Evolutionary conservation across 163 green algal species (phyloP), one percentile per base, ranked within the genome.

Genomic region (Botryococcus braunii): DNA sequence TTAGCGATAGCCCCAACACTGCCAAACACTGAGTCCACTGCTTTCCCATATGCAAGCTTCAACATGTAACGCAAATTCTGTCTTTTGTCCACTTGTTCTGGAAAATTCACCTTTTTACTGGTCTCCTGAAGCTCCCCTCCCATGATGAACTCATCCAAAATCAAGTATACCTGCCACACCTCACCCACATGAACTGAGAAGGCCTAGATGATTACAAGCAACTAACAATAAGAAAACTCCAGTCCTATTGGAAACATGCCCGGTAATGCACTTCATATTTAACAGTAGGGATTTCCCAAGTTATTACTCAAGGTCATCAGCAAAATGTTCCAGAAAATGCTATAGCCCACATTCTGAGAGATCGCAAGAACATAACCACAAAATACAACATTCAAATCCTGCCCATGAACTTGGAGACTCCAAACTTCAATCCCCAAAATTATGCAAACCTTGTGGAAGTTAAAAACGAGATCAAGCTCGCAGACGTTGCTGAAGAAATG

Each of bases 401-500:
- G n/a, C n/a, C n/a, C n/a, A n/a, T n/a, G n/a, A n/a, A n/a, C n/a
- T n/a, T n/a, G n/a, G n/a, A n/a, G n/a, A n/a, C n/a, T n/a, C n/a
- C n/a, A n/a, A n/a, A n/a, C n/a, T n/a, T n/a, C n/a, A n/a, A n/a
- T n/a, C n/a, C n/a, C 23, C 32, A 43, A 3, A 41, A 13, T 29
- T 0, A 35, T 13, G 29, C 5, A 5, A 41, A 68, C 75, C 83
- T 98, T 98, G 79, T 99, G 94, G 72, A 99, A 99, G 77, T 99
- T 97, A 85, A 98, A 99, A 48, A 99, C 96, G 21, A 99, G 84
- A 79, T 99, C 94, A 57, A 99, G 85, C 84, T 99, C 94, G 70
- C 93, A 96, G 60, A 98, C 94, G 73, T 99, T 99, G 66, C 91
- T 89, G 82, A 99, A 99, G 76, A 97, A 98, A 27, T 84, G 79